Base-by-base conservation (phyloP, 208 protist species). In the Crithidia brevicula region DNA sequence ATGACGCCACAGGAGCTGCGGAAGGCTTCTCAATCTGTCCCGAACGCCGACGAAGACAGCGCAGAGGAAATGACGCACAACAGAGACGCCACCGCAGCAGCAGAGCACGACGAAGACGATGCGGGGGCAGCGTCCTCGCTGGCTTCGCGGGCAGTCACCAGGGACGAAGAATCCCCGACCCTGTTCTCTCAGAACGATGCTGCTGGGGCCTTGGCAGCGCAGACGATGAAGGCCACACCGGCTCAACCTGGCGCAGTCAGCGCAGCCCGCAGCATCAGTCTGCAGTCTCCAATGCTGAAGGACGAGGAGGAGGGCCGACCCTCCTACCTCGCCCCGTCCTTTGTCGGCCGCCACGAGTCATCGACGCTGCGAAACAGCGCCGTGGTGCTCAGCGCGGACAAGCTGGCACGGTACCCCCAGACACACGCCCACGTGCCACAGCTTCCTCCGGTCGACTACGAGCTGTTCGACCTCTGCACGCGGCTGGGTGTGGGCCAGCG, bases 371-470 rank as follows among this genome's bases (percentile, higher is more conserved):
- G 77, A 42, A 7, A 36, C 50, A 68, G 60, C 22, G 45, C 54
- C 27, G 33, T 69, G 22, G 52, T 81, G 28, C 67, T 89, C 18
- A 89, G 79, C 53, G 89, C 89, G 5, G 74, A 73, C 34, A 83
- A 74, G 51, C 79, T 95, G n/a, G 84, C 84, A 1, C 82, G 83
- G 22, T 89, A 85, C 58, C 78, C 82, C 7, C 61, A 74, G 13
- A 90, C 82, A 15, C 74, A 72, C 59, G 72, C 83, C 1, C 67
- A 78, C 66, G 81, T 85, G 83, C 82, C 88, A 18, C 49, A 61
- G 31, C 36, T 86, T 33, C 85, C 82, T 15, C 90, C 90, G 3
- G 69, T 96, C 40, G 87, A 96, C 73, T 96, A 96, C 66, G 85
- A 93, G 56, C 72, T 96, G 18, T 87, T 89, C 47, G 83, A 92